Conservation (phyloP, 2,329 filamentous ascomycete genomes). For the Phaeosphaeriaceae sp. region DNA sequence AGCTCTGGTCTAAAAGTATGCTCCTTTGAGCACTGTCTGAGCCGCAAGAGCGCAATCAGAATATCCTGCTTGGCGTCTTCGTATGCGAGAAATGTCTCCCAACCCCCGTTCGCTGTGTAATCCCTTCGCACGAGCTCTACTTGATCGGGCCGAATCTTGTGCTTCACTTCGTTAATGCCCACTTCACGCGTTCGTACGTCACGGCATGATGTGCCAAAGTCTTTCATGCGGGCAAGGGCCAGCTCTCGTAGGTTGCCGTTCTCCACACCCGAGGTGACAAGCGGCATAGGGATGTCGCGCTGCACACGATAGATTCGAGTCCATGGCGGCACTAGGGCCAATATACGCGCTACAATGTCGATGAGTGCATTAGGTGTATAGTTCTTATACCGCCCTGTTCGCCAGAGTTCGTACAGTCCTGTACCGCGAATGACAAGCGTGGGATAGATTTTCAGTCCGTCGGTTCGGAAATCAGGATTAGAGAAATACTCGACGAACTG, state of each 20-base stretch:
- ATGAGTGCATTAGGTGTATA: slow-evolving; percentile 97
- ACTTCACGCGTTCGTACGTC: slow-evolving; percentile 97
- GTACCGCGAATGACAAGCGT: slow-evolving; percentile 97
- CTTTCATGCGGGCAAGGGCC: slow-evolving; percentile 96
- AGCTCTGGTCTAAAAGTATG: slow-evolving; percentile 94
- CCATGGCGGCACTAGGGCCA: slow-evolving; percentile 95
- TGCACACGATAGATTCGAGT: slow-evolving; percentile 98
- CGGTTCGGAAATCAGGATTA: slow-evolving; percentile 92
- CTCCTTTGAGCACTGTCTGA: slow-evolving; percentile 88
- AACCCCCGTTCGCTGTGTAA: slow-evolving; percentile 93
- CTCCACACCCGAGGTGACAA: slow-evolving; percentile 98
- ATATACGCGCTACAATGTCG: slow-evolving; percentile 93
- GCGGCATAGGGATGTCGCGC: slow-evolving; percentile 98
- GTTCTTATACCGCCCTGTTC: slow-evolving; percentile 96
- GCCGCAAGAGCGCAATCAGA: slow-evolving; percentile 83
- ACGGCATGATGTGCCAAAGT: slow-evolving; percentile 95
- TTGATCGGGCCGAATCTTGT: slow-evolving; percentile 96
- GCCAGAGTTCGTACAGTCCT: slow-evolving; percentile 95
- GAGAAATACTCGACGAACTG: slow-evolving; percentile 99
- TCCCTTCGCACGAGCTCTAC: slow-evolving; percentile 94
- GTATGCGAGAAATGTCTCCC: slow-evolving; percentile 98
- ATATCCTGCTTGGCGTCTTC: slow-evolving; percentile 99
- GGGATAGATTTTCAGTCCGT: slow-evolving; percentile 97
- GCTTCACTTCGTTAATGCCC: slow-evolving; percentile 98
- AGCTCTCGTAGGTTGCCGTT: slow-evolving; percentile 96